Evolutionary conservation across 495 filamentous ascomycete genomes (phyloP).

Genomic region (Trichoderma orchidacearum): DNA sequence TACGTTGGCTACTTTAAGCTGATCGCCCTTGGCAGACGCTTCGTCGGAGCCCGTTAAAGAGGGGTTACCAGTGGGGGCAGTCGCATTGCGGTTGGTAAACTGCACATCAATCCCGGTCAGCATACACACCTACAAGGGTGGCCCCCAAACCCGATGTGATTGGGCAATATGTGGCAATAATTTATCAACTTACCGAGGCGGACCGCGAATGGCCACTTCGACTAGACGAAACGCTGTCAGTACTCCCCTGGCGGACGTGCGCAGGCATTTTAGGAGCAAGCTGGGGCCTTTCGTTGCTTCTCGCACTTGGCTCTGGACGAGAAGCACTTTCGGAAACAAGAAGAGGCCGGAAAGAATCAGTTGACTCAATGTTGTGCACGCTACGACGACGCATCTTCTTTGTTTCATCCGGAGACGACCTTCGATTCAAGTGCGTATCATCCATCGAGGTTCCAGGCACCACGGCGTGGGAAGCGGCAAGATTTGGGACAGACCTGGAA

Average conservation of each 20-base stretch:
- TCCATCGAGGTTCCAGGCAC: conserved; percentile 27
- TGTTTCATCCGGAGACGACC: conserved; percentile 42
- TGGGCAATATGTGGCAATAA: conserved; percentile 16
- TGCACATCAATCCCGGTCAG: conserved; percentile 22
- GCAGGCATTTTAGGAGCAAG: neutral
- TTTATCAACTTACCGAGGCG: conserved; percentile 29
- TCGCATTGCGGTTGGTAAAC: conserved; percentile 33
- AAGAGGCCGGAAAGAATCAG: conserved; percentile 29
- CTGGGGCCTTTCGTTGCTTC: conserved; percentile 9
- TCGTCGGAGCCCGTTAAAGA: conserved; percentile 25
- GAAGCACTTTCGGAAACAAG: conserved; percentile 23
- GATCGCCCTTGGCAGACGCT: conserved; percentile 29
- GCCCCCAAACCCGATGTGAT: conserved; percentile 17
- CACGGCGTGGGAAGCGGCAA: neutral
- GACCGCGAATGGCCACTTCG: conserved; percentile 26
- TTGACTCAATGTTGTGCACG: conserved; percentile 64
- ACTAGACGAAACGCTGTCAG: conserved; percentile 28
- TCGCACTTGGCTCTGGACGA: conserved; percentile 17
- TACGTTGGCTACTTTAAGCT: conserved; percentile 46
- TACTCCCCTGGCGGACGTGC: conserved; percentile 23
- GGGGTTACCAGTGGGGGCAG: conserved; percentile 33
- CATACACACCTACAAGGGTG: conserved; percentile 9
- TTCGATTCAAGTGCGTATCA: conserved; percentile 37
- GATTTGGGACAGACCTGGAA: neutral
- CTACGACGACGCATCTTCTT: conserved; percentile 74